Percentiles rank a stretch among this genome's conserved stretches.
phyloP scores from a whole-genome alignment of 345 rosid genomes.

The Sisymbrium altissimum region DNA sequence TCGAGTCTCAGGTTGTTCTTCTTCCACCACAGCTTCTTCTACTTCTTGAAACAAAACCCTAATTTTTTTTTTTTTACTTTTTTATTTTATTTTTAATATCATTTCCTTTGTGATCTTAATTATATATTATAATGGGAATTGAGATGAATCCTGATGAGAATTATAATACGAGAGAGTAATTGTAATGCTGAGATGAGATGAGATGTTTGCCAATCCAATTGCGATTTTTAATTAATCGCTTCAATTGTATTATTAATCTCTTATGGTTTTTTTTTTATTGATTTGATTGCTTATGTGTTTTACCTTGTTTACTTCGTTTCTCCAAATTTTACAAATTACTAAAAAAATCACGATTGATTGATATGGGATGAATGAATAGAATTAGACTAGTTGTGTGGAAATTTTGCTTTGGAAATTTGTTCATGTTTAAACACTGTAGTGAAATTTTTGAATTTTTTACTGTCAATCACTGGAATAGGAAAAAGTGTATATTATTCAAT shows the following conservation, averaged over 20 bases:
- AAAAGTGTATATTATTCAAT: not conserved
- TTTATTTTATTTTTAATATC: not conserved
- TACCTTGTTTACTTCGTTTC: not conserved
- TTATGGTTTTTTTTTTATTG: constrained; percentile 3
- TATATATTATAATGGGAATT: constrained; percentile 28
- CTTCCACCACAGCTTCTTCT: constrained; percentile 36
- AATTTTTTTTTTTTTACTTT: constrained; percentile 9
- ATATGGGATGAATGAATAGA: too few species aligned
- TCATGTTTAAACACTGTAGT: too few species aligned
- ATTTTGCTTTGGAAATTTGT: not conserved
- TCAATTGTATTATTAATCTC: constrained; percentile 13
- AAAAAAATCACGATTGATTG: too few species aligned
- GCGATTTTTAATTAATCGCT: not conserved
- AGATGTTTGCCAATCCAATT: constrained; percentile 24
- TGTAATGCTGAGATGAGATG: constrained; percentile 40
- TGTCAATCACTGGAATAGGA: too few species aligned
- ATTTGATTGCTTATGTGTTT: constrained; percentile 7
- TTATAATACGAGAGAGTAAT: constrained; percentile 13
- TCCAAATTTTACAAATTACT: too few species aligned
- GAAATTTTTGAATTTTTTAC: too few species aligned
- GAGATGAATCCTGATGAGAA: constrained; percentile 27
- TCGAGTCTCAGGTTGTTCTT: constrained; percentile 55
- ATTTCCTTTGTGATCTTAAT: constrained; percentile 18
- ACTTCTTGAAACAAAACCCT: constrained; percentile 35
- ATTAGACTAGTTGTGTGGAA: not conserved